These are phyloP conservation scores for Diplodia intermedia DNA, from an alignment of 2,329 filamentous ascomycete genomes.

Conservation along the genomic window DNA sequence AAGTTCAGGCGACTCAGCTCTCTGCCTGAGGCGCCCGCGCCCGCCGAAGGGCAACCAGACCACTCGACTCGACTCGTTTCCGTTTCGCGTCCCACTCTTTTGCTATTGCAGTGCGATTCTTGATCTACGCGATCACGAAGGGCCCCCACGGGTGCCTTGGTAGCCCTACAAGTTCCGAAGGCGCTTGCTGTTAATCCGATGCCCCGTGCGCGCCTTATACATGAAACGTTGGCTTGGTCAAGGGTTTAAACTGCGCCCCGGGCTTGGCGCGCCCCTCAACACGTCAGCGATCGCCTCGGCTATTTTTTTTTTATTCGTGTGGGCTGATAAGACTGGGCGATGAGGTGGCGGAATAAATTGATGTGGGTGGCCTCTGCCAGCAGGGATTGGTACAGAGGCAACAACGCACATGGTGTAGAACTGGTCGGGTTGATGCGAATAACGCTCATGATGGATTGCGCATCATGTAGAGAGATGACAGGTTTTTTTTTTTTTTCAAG, in stretches of 20 bases:
- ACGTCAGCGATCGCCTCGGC: background rate
- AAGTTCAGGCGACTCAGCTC: background rate
- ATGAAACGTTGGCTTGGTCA: background rate
- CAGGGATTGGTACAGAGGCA: too few relatives aligned
- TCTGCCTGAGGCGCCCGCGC: background rate
- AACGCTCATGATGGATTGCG: too few relatives aligned
- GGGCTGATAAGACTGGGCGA: too few relatives aligned
- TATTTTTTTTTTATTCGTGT: too few relatives aligned
- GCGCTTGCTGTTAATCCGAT: background rate
- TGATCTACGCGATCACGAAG: background rate
- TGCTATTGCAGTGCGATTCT: background rate
- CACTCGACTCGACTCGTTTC: background rate
- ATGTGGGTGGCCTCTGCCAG: too few relatives aligned
- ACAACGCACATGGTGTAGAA: too few relatives aligned
- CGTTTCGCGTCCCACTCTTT: background rate
- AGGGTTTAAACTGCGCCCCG: background rate
- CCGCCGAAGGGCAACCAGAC: background rate
- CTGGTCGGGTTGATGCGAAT: too few relatives aligned
- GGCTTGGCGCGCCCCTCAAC: background rate
- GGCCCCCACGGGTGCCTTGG: background rate
- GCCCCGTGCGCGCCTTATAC: slow-evolving; percentile 1
- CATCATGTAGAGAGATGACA: too few relatives aligned
- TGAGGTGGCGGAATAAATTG: too few relatives aligned
- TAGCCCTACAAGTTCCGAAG: background rate
- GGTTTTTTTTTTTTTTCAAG: too few relatives aligned